phyloP scores from a whole-genome alignment of 768 basidiomycete genomes.

The Boletus rex-veris region DNA sequence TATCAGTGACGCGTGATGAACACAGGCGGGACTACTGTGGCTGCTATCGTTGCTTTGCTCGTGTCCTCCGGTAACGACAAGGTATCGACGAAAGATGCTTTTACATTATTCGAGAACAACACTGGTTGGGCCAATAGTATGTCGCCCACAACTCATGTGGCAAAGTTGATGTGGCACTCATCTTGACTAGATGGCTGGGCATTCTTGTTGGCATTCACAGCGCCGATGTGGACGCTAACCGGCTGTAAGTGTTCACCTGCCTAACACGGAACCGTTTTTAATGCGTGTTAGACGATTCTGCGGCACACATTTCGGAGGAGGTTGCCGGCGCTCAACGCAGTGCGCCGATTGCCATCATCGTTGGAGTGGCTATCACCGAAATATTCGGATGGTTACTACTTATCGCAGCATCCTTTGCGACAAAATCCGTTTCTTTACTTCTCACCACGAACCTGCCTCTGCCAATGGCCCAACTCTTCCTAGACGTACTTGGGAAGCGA shows the following conservation, averaged over 20 bases:
- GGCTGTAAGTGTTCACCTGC: conserved; percentile 48
- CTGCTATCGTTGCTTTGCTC: conserved; percentile 57
- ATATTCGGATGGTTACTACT: conserved; percentile 62
- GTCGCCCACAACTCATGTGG: conserved; percentile 7
- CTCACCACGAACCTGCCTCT: conserved; percentile 51
- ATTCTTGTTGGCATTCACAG: conserved; percentile 66
- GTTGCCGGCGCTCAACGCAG: conserved; percentile 58
- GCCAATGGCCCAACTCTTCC: conserved; percentile 70
- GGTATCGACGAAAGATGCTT: conserved; percentile 67
- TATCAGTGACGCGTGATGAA: not conserved
- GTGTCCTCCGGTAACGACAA: conserved; percentile 52
- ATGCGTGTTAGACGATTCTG: conserved; percentile 57
- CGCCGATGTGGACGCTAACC: conserved; percentile 78
- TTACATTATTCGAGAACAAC: conserved; percentile 68
- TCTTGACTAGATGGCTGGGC: conserved; percentile 61
- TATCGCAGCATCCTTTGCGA: conserved; percentile 65
- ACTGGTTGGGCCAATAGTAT: conserved; percentile 63
- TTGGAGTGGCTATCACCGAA: conserved; percentile 58
- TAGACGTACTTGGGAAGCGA: conserved; percentile 58
- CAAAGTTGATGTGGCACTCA: not conserved
- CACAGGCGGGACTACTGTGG: conserved; percentile 61
- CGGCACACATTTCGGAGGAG: conserved; percentile 74
- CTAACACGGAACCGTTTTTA: not conserved
- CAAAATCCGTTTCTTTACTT: conserved; percentile 49
- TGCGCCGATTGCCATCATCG: conserved; percentile 66